Evolutionary conservation across 768 basidiomycete genomes (phyloP).

Genomic region (Trametes cinnabarina): DNA sequence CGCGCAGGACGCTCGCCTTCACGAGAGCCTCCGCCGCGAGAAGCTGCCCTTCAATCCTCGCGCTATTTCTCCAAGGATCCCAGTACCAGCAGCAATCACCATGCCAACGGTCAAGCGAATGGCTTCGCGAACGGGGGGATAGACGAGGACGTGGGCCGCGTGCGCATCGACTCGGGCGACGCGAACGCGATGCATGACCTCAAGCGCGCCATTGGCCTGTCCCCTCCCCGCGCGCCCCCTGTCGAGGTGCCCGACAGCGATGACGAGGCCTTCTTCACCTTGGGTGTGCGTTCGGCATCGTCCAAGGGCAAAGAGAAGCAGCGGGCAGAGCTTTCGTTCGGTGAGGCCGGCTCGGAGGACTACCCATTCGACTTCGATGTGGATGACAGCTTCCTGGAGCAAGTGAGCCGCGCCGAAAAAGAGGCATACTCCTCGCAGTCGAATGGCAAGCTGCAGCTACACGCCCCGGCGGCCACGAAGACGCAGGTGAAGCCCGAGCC

Average conservation of each 20-base stretch:
- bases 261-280: slow-evolving; percentile 17
- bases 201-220: slow-evolving; percentile 25
- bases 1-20: slow-evolving; percentile 17
- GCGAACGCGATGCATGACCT: slow-evolving; percentile 30
- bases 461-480: neutral
- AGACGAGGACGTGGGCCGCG: slow-evolving; percentile 2
- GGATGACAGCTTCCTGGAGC: slow-evolving; percentile 41
- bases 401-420: slow-evolving; percentile 36
- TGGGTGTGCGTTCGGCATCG: neutral
- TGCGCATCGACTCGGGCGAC: slow-evolving; percentile 12
- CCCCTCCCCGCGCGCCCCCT: slow-evolving; percentile 21
- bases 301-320: slow-evolving; percentile 5
- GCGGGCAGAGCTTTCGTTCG: neutral
- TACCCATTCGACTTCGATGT: slow-evolving; percentile 34
- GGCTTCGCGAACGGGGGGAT: neutral
- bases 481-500: slow-evolving; percentile 12
- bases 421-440: slow-evolving; percentile 15
- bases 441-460: neutral
- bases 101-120: neutral
- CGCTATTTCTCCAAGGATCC: slow-evolving; percentile 17
- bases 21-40: slow-evolving; percentile 22
- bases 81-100: neutral
- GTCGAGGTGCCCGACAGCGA: slow-evolving; percentile 33
- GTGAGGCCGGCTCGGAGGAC: slow-evolving; percentile 14
- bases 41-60: slow-evolving; percentile 14